Evolutionary conservation across 805 yeast genomes (phyloP).

Genomic region (Saccharomycopsis olivae): DNA sequence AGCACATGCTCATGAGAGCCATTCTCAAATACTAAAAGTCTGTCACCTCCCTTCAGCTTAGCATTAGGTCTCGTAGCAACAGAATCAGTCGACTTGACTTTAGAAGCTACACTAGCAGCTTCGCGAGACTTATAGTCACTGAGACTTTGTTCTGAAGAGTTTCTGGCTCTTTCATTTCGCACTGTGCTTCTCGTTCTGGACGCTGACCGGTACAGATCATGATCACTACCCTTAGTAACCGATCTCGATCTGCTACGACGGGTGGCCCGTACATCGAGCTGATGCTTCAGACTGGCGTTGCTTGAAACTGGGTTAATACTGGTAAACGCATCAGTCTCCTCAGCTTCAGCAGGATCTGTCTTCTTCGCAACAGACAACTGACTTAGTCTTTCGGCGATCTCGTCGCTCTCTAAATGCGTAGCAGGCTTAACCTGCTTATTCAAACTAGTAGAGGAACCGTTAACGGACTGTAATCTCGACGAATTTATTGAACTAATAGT

Average conservation of each 20-base stretch:
- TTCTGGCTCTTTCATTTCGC: not conserved
- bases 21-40: slow-evolving; percentile 50
- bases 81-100: not conserved
- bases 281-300: no score
- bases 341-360: not conserved
- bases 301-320: not conserved
- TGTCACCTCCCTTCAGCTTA: slow-evolving; percentile 15
- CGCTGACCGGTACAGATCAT: not conserved
- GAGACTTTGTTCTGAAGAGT: not conserved
- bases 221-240: not conserved
- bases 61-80: not conserved
- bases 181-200: not conserved
- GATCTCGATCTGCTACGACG: not conserved
- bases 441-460: slow-evolving; percentile 3
- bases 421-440: not conserved
- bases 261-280: no score
- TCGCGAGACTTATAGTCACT: not conserved
- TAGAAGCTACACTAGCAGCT: not conserved
- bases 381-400: not conserved
- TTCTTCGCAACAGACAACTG: not conserved
- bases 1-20: slow-evolving; percentile 77
- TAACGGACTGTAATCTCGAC: slow-evolving; percentile 1
- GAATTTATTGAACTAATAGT: not conserved
- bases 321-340: not conserved
- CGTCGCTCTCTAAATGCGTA: not conserved